Evolutionary conservation across 345 rosid species (phyloP), one percentile per base, ranked within the genome.

Genomic region (Mallotus nudiflorus): DNA sequence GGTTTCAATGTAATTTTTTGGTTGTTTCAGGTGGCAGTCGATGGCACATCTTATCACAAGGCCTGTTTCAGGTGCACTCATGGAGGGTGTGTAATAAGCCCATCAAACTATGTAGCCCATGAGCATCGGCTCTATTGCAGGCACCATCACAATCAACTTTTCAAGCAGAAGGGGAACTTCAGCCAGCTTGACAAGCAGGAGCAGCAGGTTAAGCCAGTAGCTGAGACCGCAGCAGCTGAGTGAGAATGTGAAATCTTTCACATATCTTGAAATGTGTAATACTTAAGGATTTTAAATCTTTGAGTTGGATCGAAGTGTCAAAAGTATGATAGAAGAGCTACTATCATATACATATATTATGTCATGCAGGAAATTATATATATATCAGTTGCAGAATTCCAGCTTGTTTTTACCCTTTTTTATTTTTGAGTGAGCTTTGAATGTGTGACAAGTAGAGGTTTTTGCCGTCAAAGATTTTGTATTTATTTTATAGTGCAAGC

Each of bases 131-230:
- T 84, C 56, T 87, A 84, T 67, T 89, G 90, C 71, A 86, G 86
- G 79, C 89, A 86, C 82, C 96, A 89, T 81, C 90, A 87, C 74
- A 82, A 72, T 57, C 96, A 87, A 62, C 85, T 89, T 65, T 89
- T 87, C 86, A 87, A 77, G 83, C 76, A 81, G 73, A 89, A 86
- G 65, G 95, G 95, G 14, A 85, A 87, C 74, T 87, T 87, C 81
- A 87, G 91, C 83, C 88, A 83, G 72, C 83, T 87, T 19, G 84
- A 71, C 72, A 85, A 74, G 61, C 82, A 78, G 25, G 88, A 78
- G 62, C 37, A 64, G 11, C 37, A 64, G 11, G 76, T 50, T n/a
- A 69, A 78, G 59, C 73, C 39, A 55, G 75, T 65, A 67, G 53
- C 71, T 33, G 85, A 70, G 80, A 68, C 68, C 15, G 50, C 57